Evolutionary conservation across 169 alveolate species (phyloP).

Genomic region (Plasmodium gallinaceum): DNA sequence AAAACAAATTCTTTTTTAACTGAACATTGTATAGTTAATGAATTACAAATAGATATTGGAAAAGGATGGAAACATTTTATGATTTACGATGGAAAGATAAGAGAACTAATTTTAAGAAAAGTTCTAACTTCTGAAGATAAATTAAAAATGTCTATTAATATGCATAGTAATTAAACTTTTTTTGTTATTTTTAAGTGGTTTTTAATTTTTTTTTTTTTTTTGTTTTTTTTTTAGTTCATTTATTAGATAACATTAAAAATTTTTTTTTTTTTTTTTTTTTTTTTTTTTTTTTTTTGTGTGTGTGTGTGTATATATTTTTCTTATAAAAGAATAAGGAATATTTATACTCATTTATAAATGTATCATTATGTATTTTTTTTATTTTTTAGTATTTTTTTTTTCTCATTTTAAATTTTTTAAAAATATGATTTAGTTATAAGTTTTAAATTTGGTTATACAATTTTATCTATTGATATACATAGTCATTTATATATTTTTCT

Average conservation of each 20-base stretch:
- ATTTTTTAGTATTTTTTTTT: too few relatives aligned
- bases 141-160: conserved; percentile 69
- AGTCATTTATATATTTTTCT: background rate
- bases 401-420: too few relatives aligned
- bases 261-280: background rate
- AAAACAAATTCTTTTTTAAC: conserved; percentile 84
- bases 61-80: conserved; percentile 92
- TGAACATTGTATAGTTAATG: conserved; percentile 87
- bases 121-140: conserved; percentile 78
- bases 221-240: background rate
- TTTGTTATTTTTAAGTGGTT: background rate
- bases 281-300: background rate
- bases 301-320: background rate
- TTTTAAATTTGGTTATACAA: background rate
- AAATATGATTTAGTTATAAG: background rate
- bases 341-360: too few relatives aligned
- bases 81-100: conserved; percentile 86
- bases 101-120: conserved; percentile 87
- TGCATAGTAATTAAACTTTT: conserved; percentile 18
- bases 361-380: too few relatives aligned
- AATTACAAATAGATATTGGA: conserved; percentile 86
- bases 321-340: too few relatives aligned
- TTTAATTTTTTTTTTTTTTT: background rate
- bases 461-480: background rate
- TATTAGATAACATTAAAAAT: background rate